phyloP scores from a whole-genome alignment of 2,329 filamentous ascomycete species.

The Hymenoscyphus fraxineus region DNA sequence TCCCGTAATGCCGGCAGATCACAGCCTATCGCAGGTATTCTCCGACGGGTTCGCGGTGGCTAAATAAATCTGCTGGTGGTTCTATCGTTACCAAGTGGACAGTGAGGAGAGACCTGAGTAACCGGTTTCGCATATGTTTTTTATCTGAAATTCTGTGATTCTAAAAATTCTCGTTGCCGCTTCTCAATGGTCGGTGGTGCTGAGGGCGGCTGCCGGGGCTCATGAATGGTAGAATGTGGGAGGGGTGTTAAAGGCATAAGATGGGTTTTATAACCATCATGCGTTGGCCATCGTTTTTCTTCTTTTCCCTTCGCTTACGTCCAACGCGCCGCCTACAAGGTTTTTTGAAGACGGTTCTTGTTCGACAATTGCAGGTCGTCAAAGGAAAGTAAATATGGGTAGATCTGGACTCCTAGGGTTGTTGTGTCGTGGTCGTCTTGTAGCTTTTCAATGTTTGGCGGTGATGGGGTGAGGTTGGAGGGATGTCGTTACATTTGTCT shows the following conservation, averaged over 20 bases:
- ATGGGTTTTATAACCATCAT: constrained; percentile 3
- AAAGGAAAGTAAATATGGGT: background rate
- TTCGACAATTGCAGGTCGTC: background rate
- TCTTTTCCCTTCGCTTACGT: background rate
- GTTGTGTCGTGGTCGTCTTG: background rate
- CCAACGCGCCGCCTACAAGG: background rate
- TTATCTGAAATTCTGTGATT: background rate
- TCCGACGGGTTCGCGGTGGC: background rate
- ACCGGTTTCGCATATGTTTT: background rate
- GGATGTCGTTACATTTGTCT: constrained; percentile 5
- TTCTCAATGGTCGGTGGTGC: background rate
- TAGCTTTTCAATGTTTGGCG: background rate
- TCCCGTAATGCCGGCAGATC: background rate
- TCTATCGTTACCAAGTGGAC: background rate
- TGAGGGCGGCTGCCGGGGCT: background rate
- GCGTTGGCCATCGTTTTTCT: background rate
- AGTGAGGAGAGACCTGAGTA: background rate
- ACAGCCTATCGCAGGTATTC: background rate
- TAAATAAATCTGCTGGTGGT: background rate
- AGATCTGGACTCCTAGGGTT: background rate
- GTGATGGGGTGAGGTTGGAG: constrained; percentile 4
- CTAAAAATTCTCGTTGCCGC: background rate
- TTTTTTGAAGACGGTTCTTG: background rate
- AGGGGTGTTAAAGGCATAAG: constrained; percentile 4
- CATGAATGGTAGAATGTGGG: constrained; percentile 2